These are phyloP conservation scores for Calonectria henricotiae DNA, from an alignment of 2,329 filamentous ascomycete species.

Conservation along the genomic window DNA sequence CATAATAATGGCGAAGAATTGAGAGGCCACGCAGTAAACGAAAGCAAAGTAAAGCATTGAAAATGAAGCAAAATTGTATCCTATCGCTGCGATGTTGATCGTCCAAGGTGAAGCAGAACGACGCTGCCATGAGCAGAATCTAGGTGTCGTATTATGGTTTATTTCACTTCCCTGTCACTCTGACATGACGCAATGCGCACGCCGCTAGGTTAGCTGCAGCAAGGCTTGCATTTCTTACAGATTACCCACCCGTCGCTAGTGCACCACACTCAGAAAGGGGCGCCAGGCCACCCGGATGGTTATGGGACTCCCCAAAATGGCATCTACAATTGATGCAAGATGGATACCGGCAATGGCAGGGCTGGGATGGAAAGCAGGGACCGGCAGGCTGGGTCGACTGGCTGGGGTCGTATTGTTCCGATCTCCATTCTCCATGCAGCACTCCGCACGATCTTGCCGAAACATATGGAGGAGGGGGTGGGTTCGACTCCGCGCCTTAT, in stretches of 20 bases:
- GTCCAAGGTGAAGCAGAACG: too few species aligned
- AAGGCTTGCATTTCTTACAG: neutral
- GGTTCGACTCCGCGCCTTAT: neutral
- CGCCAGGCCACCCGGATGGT: neutral
- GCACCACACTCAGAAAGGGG: neutral
- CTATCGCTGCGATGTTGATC: neutral
- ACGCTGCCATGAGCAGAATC: neutral
- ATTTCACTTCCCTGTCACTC: neutral
- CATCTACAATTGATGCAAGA: neutral
- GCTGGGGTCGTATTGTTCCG: constrained; percentile 21
- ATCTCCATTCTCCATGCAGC: neutral
- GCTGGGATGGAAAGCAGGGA: neutral
- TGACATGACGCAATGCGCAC: constrained; percentile 6
- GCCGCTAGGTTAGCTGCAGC: constrained; percentile 1
- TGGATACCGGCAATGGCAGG: neutral
- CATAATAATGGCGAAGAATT: neutral
- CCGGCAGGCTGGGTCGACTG: neutral
- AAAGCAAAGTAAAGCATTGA: neutral
- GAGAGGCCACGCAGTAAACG: neutral
- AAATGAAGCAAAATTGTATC: neutral
- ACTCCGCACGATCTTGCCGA: constrained; percentile 23
- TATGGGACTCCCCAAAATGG: neutral
- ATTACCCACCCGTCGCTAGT: neutral
- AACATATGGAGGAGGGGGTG: constrained; percentile 9
- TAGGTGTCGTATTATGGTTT: neutral